phyloP scores from a whole-genome alignment of 768 basidiomycete genomes.

The Psilocybe subaeruginosa region DNA sequence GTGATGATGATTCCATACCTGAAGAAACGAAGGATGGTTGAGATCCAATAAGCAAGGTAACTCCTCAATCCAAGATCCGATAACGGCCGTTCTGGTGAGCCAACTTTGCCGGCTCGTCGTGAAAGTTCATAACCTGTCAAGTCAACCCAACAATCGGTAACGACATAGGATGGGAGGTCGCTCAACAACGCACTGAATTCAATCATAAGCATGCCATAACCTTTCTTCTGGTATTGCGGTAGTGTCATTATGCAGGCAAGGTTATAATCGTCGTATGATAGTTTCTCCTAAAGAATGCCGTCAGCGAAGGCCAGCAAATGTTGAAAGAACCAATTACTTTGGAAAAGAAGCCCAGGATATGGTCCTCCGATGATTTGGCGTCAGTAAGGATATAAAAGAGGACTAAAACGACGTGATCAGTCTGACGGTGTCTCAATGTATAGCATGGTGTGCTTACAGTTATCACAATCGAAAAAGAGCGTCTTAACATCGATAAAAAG shows the following conservation, averaged over 20 bases:
- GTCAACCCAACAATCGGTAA: background rate
- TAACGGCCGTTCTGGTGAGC: slow-evolving; percentile 93
- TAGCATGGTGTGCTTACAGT: slow-evolving; percentile 54
- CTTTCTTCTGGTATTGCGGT: slow-evolving; percentile 88
- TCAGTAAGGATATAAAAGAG: slow-evolving; percentile 94
- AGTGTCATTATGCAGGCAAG: slow-evolving; percentile 95
- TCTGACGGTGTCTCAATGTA: background rate
- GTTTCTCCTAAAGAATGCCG: slow-evolving; percentile 69
- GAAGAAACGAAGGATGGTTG: slow-evolving; percentile 83
- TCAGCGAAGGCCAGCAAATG: background rate
- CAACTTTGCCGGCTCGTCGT: slow-evolving; percentile 73
- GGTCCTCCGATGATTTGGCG: slow-evolving; percentile 75
- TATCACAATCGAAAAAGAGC: slow-evolving; percentile 87
- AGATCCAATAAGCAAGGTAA: slow-evolving; percentile 89
- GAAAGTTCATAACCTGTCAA: slow-evolving; percentile 89
- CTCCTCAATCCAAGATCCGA: slow-evolving; percentile 91
- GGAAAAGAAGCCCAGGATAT: slow-evolving; percentile 76
- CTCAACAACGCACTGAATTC: slow-evolving; percentile 84
- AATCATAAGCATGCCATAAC: slow-evolving; percentile 95
- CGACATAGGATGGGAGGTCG: background rate
- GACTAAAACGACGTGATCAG: slow-evolving; percentile 46
- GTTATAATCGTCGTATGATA: slow-evolving; percentile 97
- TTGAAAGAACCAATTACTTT: slow-evolving; percentile 40
- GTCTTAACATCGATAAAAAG: slow-evolving; percentile 99
- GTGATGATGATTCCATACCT: slow-evolving; percentile 40